Evolutionary conservation across 345 rosid species (phyloP), one percentile per base, ranked within the genome.

Genomic region (Linum tenue): DNA sequence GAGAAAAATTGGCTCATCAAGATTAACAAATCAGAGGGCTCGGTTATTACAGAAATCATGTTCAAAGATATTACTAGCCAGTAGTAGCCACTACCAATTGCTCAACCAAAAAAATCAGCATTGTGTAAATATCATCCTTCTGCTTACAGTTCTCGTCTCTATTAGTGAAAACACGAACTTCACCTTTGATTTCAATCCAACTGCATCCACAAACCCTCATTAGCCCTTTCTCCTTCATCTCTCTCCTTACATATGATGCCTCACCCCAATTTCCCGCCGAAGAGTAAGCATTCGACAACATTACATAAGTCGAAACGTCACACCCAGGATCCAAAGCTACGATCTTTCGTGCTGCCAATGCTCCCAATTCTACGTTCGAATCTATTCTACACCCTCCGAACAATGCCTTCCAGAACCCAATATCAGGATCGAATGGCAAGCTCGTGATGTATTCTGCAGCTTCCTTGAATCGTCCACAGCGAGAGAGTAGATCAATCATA

Each of bases 381-480:
- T 88, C 90, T 55, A 85, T 84, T 70, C 74, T 84, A 75, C 96
- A 88, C 60, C 97, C 97, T n/a, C 88, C 84, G 16, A 85, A 94
- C 67, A 86, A 72, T 60, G 96, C 91, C 64, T 88, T 88, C 94
- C 97, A 91, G 61, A 91, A 88, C 66, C 96, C 97, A 55, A 88
- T 73, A 53, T 94, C 97, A 0, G 91, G 94, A 50, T 83, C 80
- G 57, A 82, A 76, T 8, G 89, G 89, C 79, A 91, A 64, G 55
- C 72, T 69, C n/a, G 67, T 59, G 51, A 88, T 69, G 71, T 81
- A 79, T 70, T 67, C 70, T 55, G 75, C 77, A 39, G 94, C 94
- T 72, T 88, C 94, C 56, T 74, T 55, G 66, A 88, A 85, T 58
- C 11, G 77, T 50, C 94, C 88, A 0, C 84, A 77, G 16, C 94